Evolutionary conservation across 352 stramenopile species (phyloP).

Genomic region (Pythium vanterpoolii): DNA sequence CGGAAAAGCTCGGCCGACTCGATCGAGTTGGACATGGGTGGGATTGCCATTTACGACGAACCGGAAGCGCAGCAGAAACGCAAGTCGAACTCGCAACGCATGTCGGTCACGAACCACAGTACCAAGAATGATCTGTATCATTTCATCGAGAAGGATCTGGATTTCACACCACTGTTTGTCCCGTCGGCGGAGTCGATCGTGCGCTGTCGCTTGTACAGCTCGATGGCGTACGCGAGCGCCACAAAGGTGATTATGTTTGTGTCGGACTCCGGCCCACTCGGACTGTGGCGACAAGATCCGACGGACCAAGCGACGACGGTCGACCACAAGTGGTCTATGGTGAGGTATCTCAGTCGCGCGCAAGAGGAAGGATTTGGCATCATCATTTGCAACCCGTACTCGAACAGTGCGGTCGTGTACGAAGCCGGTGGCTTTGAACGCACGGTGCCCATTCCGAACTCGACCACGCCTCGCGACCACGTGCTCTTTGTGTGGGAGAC

Average conservation of each 20-base stretch:
- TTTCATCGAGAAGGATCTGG: slow-evolving; percentile 81
- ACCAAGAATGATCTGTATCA: slow-evolving; percentile 85
- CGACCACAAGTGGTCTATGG: slow-evolving; percentile 89
- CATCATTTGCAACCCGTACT: slow-evolving; percentile 86
- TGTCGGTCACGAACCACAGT: slow-evolving; percentile 42
- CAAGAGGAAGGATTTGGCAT: slow-evolving; percentile 86
- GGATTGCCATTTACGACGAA: slow-evolving; percentile 75
- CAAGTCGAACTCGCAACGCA: slow-evolving; percentile 33
- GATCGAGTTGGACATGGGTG: slow-evolving; percentile 72
- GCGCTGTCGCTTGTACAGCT: slow-evolving; percentile 84
- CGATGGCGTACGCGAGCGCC: slow-evolving; percentile 84
- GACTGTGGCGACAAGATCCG: slow-evolving; percentile 80
- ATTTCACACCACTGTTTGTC: slow-evolving; percentile 84
- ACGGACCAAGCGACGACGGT: slow-evolving; percentile 48
- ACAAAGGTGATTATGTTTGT: slow-evolving; percentile 87
- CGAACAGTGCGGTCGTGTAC: slow-evolving; percentile 86
- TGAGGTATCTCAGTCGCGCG: slow-evolving; percentile 75
- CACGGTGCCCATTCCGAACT: slow-evolving; percentile 83
- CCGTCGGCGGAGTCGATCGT: slow-evolving; percentile 84
- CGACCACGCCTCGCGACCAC: slow-evolving; percentile 79
- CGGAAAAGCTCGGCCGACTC: slow-evolving; percentile 79
- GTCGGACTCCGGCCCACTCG: slow-evolving; percentile 80
- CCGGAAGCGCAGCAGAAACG: slow-evolving; percentile 31
- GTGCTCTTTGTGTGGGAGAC: slow-evolving; percentile 87
- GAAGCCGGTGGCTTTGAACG: slow-evolving; percentile 85